phyloP scores from a whole-genome alignment of 2,329 filamentous ascomycete species.

The Aspergillus sp. region DNA sequence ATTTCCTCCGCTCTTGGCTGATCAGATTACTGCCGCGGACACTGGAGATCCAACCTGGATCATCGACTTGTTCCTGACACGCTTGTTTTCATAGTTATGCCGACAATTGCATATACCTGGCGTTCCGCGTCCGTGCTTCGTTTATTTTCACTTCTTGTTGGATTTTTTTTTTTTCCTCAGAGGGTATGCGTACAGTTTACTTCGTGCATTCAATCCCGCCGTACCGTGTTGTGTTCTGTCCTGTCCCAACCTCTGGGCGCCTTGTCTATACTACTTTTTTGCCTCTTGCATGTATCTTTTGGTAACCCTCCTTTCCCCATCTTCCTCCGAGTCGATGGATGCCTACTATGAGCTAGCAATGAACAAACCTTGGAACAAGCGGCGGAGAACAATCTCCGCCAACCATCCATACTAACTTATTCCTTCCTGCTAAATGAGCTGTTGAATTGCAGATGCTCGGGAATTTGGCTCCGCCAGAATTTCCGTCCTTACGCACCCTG shows the following conservation, averaged over 20 bases:
- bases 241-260: constrained; percentile 1
- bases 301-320: neutral
- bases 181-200: constrained; percentile 5
- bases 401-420: too few relatives aligned
- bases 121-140: constrained; percentile 15
- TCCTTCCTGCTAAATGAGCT: too few relatives aligned
- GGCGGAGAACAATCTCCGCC: too few relatives aligned
- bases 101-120: constrained; percentile 19
- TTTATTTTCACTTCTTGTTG: neutral
- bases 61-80: neutral
- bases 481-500: too few relatives aligned
- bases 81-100: neutral
- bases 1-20: neutral
- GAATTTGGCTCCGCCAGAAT: too few relatives aligned
- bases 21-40: neutral
- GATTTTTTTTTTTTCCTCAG: neutral
- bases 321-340: neutral
- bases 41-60: neutral
- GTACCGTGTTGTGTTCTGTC: neutral
- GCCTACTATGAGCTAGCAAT: neutral
- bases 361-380: neutral
- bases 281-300: constrained; percentile 2
- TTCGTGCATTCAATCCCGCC: neutral
- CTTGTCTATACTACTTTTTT: constrained; percentile 13
- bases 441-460: too few relatives aligned